Base-by-base conservation (phyloP, 257 asterid species). In the Schizonepeta tenuifolia region DNA sequence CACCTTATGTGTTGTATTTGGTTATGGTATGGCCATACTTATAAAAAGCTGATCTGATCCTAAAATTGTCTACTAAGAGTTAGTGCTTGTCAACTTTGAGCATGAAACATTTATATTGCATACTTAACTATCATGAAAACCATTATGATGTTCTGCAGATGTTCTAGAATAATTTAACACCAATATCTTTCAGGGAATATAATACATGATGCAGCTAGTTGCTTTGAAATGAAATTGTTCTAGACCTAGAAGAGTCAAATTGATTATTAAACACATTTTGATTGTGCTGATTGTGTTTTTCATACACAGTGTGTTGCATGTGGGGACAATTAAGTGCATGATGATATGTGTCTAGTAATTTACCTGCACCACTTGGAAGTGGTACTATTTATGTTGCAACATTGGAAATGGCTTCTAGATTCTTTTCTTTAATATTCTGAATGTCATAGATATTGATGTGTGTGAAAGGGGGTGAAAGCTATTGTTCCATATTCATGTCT, bases 11-110 rank as follows among this genome's bases (percentile, higher is more conserved):
- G 53, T 59, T 74, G 35, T 24, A 50, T 64, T 58, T 47, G 67
- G 64, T 68, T 11, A 41, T 33, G 58, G 50, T 43, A 55, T 61
- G 40, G 38, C n/a, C 26, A n/a, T 65, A 36, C 41, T 66, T 74
- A 65, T 69, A 31, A 49, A 49, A 53, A 15, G 18, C 35, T 36
- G 21, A 14, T 20, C 21, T 31, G 67, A 18, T 44, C 67, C 53
- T 18, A 50, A 54, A 26, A 11, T 15, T 59, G 10, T 13, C 31
- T 71, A 3, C 24, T 15, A 7, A 4, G 59, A 21, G 35, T 9
- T 38, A 6, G 65, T 15, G 55, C 51, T 14, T 41, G 38, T 55
- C 31, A 20, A 31, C 69, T 44, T 70, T 17, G 3, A 59, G 65
- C 47, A 61, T 47, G 47, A 20, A 54, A 49, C 46, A 7, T 28